Base-by-base conservation (phyloP, 495 filamentous ascomycete species). In the Lepidopterella palustris region DNA sequence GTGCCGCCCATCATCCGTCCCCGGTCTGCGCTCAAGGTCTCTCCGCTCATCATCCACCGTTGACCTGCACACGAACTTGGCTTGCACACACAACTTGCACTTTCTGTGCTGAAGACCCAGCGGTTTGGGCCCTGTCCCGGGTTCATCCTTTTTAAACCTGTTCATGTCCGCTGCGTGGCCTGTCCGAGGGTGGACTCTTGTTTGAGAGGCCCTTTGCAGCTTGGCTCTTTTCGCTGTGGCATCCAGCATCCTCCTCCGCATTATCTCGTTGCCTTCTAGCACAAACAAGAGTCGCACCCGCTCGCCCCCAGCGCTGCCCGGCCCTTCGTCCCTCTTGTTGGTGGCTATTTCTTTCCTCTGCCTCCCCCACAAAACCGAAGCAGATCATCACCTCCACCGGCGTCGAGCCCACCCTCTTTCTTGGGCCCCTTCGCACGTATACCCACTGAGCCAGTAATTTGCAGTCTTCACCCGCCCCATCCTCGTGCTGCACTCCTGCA, bases 221-320 rank as follows among this genome's bases (percentile, higher is more conserved):
- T 42, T 42, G 35, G 13, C 35, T 42, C 35, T 42, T 42, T 42
- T 13, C 10, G 35, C 13, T 35, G n/a, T n/a, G n/a, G n/a, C n/a
- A n/a, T n/a, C n/a, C 35, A 42, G 13, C 35, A 42, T 18, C 35
- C 35, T 42, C 18, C 35, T 42, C 35, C 25, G 24, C 51, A 39
- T 21, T 26, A 20, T 35, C 51, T 31, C 27, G 45, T n/a, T 53
- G 55, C 64, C 31, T 13, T 26, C 20, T 54, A 54, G 24, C 51
- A 32, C 58, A 66, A 62, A 42, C 35, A 42, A 42, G 3, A 42
- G 35, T 42, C 18, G n/a, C n/a, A n/a, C 39, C 39, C 39, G 13
- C 39, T 42, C 39, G 13, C 39, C 13, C 39, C 20, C 3, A 11
- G 20, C 39, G 8, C 39, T 15, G 39, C 39, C 39, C 39, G 39